Base-by-base conservation (phyloP, 768 basidiomycete species). In the Zangia roseola region DNA sequence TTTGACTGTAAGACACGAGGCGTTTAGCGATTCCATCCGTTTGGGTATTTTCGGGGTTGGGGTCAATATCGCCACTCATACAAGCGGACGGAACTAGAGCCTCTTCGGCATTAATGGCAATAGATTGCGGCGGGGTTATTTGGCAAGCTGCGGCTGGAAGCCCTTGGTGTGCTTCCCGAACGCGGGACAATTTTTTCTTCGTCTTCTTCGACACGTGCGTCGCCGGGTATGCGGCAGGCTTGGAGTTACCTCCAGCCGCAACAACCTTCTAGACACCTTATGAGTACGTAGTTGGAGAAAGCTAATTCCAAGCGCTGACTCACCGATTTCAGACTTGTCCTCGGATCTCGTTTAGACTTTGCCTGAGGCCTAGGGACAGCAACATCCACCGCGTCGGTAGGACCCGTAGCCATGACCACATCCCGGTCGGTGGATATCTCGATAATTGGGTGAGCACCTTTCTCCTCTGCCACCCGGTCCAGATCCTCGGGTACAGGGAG, bases 1-100 rank as follows among this genome's bases (percentile, higher is more conserved):
- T 71, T 62, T 80, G 71, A 48, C 76, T 73, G 52, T 77, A 79
- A 52, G 71, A 71, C 57, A 83, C 63, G 54, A 82, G 71, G 57
- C 74, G 70, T 52, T 69, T 72, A 47, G 79, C 76, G 54, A 77
- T 68, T 38, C 73, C 74, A 31, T 63, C 66, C 45, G 63, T 49
- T 43, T 43, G 43, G 21, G 45, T 47, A 20, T 50, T 49, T 44
- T 56, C 62, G 43, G 60, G 57, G 46, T 58, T 58, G 35, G 59
- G 57, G 50, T 57, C 67, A 45, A 61, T 58, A 55, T 69, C 72
- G 36, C 56, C 54, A 62, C 64, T 54, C 42, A 41, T 21, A 38
- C 45, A 40, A 43, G 54, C 52, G 60, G 59, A 37, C 49, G 60
- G 59, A 50, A 44, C 55, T 51, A 53, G 24, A 24, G 20, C 36